These are phyloP conservation scores for Trypanosoma caninum DNA, from an alignment of 208 protist species.

Conservation along the genomic window DNA sequence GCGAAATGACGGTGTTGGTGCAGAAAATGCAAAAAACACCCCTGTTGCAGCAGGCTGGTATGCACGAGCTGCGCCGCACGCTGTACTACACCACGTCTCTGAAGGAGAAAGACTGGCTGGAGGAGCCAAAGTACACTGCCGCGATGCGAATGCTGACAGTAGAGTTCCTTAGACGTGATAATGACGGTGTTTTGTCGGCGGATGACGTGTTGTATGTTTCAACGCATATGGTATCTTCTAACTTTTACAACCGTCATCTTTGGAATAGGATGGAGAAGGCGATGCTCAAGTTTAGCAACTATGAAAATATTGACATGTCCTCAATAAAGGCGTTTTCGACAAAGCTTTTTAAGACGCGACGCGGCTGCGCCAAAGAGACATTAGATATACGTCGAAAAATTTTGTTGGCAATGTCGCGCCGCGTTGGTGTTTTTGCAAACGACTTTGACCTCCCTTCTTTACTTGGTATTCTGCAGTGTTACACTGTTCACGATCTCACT, in stretches of 20 bases:
- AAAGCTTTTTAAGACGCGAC: constrained; percentile 83
- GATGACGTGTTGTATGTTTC: constrained; percentile 87
- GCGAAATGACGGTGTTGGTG: constrained; percentile 55
- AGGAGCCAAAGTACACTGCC: constrained; percentile 46
- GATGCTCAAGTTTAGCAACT: constrained; percentile 46
- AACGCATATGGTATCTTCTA: constrained; percentile 76
- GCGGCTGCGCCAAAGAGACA: constrained; percentile 76
- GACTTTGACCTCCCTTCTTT: constrained; percentile 86
- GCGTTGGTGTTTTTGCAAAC: constrained; percentile 78
- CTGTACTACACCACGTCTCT: constrained; percentile 84
- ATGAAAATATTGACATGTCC: constrained; percentile 72
- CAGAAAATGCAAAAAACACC: constrained; percentile 44
- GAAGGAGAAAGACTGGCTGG: constrained; percentile 69
- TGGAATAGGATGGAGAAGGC: constrained; percentile 84
- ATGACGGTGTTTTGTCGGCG: constrained; percentile 75
- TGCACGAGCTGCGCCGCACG: constrained; percentile 86
- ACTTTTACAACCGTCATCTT: constrained; percentile 89
- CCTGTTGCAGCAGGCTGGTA: constrained; percentile 76
- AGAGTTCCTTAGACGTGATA: constrained; percentile 75
- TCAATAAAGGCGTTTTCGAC: constrained; percentile 86
- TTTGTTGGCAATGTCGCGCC: constrained; percentile 64
- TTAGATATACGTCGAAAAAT: constrained; percentile 83
- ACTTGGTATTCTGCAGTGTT: constrained; percentile 87
- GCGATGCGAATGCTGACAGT: constrained; percentile 84
- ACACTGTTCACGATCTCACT: constrained; percentile 83